These are phyloP conservation scores for Hypoxylon sp. DNA, from an alignment of 2,329 filamentous ascomycete species.

Conservation along the genomic window DNA sequence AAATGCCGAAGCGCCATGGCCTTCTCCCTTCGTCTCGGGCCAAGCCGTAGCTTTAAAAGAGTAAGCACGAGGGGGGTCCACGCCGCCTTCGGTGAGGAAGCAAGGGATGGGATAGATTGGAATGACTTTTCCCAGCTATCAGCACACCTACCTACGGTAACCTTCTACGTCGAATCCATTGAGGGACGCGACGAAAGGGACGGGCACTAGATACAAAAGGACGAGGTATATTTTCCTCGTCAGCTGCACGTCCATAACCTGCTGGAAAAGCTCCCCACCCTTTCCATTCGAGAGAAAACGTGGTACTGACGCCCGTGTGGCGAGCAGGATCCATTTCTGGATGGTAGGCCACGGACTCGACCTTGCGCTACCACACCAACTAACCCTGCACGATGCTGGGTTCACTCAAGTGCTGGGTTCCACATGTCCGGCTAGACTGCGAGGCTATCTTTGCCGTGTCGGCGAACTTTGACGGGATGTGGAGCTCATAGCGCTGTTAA, in stretches of 20 bases:
- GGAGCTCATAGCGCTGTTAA: constrained; percentile 25
- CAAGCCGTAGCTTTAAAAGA: constrained; percentile 20
- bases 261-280: constrained; percentile 27
- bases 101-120: constrained; percentile 17
- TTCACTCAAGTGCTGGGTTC: constrained; percentile 35
- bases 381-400: constrained; percentile 35
- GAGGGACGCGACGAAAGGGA: neutral
- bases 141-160: neutral
- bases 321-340: constrained; percentile 33
- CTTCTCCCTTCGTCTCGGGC: constrained; percentile 8
- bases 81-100: constrained; percentile 10
- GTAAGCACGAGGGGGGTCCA: constrained; percentile 2
- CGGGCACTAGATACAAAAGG: constrained; percentile 15
- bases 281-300: constrained; percentile 24
- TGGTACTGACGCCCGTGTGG: constrained; percentile 43
- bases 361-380: constrained; percentile 37
- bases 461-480: constrained; percentile 35
- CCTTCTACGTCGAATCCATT: neutral
- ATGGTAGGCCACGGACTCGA: constrained; percentile 39
- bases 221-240: constrained; percentile 30
- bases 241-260: constrained; percentile 37
- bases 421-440: constrained; percentile 34
- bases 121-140: neutral
- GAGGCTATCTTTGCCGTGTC: constrained; percentile 33
- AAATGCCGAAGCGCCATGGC: constrained; percentile 25